phyloP scores from a whole-genome alignment of 2,329 filamentous ascomycete species.

The Exophiala phaeomuriformis region DNA sequence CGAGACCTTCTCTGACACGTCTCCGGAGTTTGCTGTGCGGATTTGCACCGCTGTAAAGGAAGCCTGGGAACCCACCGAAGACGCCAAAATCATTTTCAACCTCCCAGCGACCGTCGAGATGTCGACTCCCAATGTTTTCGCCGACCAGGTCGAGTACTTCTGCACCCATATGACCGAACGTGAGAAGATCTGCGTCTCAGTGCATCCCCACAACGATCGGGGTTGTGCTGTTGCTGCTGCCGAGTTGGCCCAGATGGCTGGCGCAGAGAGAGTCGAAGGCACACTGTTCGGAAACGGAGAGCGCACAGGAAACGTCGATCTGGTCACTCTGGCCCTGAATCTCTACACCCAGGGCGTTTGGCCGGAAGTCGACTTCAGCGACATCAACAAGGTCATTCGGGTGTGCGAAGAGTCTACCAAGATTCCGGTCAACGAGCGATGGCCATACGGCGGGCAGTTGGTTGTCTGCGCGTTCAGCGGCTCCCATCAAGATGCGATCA shows the following conservation, averaged over 20 bases:
- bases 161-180: conserved; percentile 75
- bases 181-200: conserved; percentile 78
- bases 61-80: conserved; percentile 73
- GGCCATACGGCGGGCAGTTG: conserved; percentile 82
- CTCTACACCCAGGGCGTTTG: conserved; percentile 89
- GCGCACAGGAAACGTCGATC: conserved; percentile 88
- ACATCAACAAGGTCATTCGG: conserved; percentile 78
- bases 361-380: conserved; percentile 82
- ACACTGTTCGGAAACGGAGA: conserved; percentile 94
- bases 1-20: conserved; percentile 76
- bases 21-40: conserved; percentile 71
- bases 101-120: conserved; percentile 93
- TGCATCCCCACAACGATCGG: conserved; percentile 92
- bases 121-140: conserved; percentile 89
- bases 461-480: conserved; percentile 91
- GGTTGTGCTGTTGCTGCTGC: conserved; percentile 84
- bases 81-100: conserved; percentile 89
- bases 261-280: conserved; percentile 87
- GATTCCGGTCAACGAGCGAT: conserved; percentile 82
- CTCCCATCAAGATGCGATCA: conserved; percentile 92
- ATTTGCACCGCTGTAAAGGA: conserved; percentile 90
- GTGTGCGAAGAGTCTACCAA: conserved; percentile 89
- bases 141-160: conserved; percentile 95
- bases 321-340: conserved; percentile 87
- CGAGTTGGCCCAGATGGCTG: conserved; percentile 92